Conservation (phyloP, 306 rosid genomes). For the Glycyrrhiza uralensis region DNA sequence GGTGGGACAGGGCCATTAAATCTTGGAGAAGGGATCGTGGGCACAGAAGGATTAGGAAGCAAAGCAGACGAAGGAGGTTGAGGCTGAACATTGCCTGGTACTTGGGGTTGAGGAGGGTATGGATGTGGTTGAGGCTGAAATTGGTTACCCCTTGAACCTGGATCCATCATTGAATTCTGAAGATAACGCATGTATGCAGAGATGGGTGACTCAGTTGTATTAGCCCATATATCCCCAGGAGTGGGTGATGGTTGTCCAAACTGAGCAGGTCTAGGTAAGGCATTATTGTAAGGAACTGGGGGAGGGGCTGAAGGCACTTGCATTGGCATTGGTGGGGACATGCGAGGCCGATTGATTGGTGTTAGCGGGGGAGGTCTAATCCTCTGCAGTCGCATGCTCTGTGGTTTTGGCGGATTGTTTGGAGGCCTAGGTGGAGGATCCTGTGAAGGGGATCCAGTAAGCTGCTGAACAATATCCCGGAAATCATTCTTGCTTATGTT, state of each 20-base stretch:
- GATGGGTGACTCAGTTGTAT: constrained; percentile 79
- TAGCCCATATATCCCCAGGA: constrained; percentile 56
- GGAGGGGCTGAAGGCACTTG: constrained; percentile 52
- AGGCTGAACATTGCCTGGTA: constrained; percentile 33
- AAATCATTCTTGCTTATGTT: constrained; percentile 95
- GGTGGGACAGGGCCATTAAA: constrained; percentile 50
- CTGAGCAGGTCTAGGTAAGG: constrained; percentile 54
- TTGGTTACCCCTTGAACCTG: constrained; percentile 53
- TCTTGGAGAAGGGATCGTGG: constrained; percentile 47
- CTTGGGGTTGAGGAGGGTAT: constrained; percentile 49
- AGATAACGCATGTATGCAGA: constrained; percentile 93
- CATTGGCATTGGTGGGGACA: constrained; percentile 47
- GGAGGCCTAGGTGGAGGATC: constrained; percentile 77
- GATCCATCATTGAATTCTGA: constrained; percentile 67
- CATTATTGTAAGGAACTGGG: constrained; percentile 49
- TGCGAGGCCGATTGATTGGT: constrained; percentile 61
- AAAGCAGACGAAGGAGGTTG: constrained; percentile 47
- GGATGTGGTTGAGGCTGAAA: constrained; percentile 31
- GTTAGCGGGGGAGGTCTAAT: constrained; percentile 89
- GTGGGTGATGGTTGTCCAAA: constrained; percentile 57
- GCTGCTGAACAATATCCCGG: constrained; percentile 89
- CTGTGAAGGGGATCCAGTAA: constrained; percentile 91
- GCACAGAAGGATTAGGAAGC: constrained; percentile 61
- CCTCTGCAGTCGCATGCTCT: constrained; percentile 77
- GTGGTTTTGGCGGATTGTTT: constrained; percentile 72